Evolutionary conservation across 306 rosid species (phyloP).

Genomic region (Geum urbanum): DNA sequence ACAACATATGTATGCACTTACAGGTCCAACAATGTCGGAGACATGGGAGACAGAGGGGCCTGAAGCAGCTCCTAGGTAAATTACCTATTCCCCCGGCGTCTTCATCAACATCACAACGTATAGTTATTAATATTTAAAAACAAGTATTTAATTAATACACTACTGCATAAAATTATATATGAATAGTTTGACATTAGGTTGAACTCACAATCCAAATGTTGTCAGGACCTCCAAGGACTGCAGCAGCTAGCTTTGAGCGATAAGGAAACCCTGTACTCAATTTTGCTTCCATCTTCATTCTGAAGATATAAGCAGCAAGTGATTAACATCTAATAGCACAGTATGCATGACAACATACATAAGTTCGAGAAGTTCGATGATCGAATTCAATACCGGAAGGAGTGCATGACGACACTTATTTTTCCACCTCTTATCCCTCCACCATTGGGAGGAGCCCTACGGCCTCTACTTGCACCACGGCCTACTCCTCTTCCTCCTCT

Average conservation of each 20-base stretch:
- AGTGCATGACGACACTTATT: neutral
- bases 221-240: slow-evolving; percentile 77
- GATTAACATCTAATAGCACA: neutral
- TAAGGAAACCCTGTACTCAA: slow-evolving; percentile 76
- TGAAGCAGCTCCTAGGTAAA: slow-evolving; percentile 86
- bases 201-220: slow-evolving; percentile 58
- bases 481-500: too few species aligned
- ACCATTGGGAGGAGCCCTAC: neutral
- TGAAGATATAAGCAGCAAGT: slow-evolving; percentile 4
- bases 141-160: too few species aligned
- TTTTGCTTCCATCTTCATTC: slow-evolving; percentile 76
- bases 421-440: neutral
- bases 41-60: slow-evolving; percentile 87
- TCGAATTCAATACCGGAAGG: slow-evolving; percentile 47
- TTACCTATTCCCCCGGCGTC: slow-evolving; percentile 85
- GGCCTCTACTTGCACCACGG: neutral
- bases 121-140: neutral
- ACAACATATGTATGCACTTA: slow-evolving; percentile 28
- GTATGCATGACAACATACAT: too few species aligned
- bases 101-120: neutral
- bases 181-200: too few species aligned
- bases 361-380: too few species aligned
- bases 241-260: slow-evolving; percentile 80
- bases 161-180: too few species aligned
- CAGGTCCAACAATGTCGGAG: slow-evolving; percentile 90